A percentile compares a stretch with the other conserved stretches of the same genome.
Conservation (phyloP, 1,139 yeast genomes). For the Yamadazyma kanchanaburiensis region DNA sequence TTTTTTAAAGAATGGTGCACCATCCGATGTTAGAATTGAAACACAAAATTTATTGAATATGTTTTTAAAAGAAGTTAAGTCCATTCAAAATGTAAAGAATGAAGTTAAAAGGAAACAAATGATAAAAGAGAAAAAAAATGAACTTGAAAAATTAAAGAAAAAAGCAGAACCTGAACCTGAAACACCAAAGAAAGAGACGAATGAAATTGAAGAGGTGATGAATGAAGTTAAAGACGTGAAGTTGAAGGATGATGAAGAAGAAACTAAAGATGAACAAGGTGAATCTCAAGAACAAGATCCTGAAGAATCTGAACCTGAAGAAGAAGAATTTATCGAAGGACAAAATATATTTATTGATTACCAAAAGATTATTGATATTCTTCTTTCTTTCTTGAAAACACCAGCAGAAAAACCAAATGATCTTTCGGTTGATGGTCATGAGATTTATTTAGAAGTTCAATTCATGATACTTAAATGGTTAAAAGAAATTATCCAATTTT, state of each 20-base stretch:
- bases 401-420: slow-evolving; percentile 31
- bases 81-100: slow-evolving; percentile 66
- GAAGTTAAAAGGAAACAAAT: slow-evolving; percentile 37
- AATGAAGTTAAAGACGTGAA: slow-evolving; percentile 16
- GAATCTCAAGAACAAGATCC: slow-evolving; percentile 2
- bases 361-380: slow-evolving; percentile 73
- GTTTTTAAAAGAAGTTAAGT: slow-evolving; percentile 75
- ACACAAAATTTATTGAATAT: slow-evolving; percentile 76
- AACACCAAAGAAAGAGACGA: slow-evolving; percentile 1
- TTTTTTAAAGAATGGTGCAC: slow-evolving; percentile 74
- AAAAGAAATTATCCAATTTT: slow-evolving; percentile 65
- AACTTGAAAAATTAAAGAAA: slow-evolving; percentile 3
- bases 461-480: slow-evolving; percentile 83
- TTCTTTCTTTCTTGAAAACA: slow-evolving; percentile 68
- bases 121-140: slow-evolving; percentile 11
- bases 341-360: slow-evolving; percentile 85
- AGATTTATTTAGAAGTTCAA: slow-evolving; percentile 70
- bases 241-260: slow-evolving; percentile 13
- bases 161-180: slow-evolving; percentile 7
- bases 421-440: slow-evolving; percentile 35
- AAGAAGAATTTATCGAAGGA: slow-evolving; percentile 64
- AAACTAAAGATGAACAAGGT: slow-evolving; percentile 4
- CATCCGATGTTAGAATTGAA: slow-evolving; percentile 83
- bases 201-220: slow-evolving; percentile 15
- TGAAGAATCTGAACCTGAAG: slow-evolving; percentile 14